phyloP scores from a whole-genome alignment of 768 basidiomycete species.

The Pholiota conissans region DNA sequence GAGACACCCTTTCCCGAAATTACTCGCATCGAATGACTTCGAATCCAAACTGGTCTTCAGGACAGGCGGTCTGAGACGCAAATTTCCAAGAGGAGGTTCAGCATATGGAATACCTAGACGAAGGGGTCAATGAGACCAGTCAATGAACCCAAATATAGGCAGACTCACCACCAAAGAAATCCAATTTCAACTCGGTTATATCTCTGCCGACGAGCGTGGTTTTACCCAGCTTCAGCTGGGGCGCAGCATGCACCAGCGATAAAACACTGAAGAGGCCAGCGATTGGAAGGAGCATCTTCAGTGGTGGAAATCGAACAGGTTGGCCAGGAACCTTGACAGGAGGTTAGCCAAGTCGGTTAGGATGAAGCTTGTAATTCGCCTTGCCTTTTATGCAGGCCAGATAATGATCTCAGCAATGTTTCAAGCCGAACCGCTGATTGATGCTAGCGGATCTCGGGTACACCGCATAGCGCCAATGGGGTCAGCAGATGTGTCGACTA shows the following conservation, averaged over 20 bases:
- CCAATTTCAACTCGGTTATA: constrained; percentile 33
- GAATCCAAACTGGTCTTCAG: constrained; percentile 38
- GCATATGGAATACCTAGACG: constrained; percentile 51
- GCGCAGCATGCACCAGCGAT: constrained; percentile 20
- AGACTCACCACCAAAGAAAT: constrained; percentile 46
- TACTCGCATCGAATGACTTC: constrained; percentile 41
- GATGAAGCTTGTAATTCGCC: neutral
- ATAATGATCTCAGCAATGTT: neutral
- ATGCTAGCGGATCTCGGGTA: neutral
- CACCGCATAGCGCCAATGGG: neutral
- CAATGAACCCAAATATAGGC: neutral
- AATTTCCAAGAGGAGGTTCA: constrained; percentile 48
- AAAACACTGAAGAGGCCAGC: constrained; percentile 6
- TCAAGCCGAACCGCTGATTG: neutral
- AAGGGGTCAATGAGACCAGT: neutral
- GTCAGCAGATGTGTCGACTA: neutral
- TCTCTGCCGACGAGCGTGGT: constrained; percentile 39
- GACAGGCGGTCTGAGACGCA: constrained; percentile 47
- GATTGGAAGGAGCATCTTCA: constrained; percentile 7
- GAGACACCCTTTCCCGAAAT: constrained; percentile 48
- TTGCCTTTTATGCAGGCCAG: neutral
- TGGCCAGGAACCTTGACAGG: neutral
- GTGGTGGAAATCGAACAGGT: neutral
- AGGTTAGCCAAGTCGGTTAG: neutral
- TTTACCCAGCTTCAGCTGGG: constrained; percentile 36